A percentile compares a stretch with the other conserved stretches of the same genome.
Conservation (phyloP, 2,329 filamentous ascomycete species). For the Grosmannia serpens region DNA sequence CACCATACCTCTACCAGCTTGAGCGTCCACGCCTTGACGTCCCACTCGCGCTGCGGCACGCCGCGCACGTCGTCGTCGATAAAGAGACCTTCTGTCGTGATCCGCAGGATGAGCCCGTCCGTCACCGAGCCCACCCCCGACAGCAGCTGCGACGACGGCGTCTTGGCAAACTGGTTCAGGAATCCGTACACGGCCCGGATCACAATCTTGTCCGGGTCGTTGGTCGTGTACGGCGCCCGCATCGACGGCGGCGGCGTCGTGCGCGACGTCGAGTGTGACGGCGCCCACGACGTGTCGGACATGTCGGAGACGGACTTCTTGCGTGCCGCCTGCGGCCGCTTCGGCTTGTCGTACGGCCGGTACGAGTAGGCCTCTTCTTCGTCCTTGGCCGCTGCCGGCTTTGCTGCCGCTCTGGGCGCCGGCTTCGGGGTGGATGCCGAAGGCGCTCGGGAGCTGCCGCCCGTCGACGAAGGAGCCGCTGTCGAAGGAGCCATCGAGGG, state of each 20-base stretch:
- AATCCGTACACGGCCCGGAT: conserved; percentile 89
- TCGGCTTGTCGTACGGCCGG: conserved; percentile 64
- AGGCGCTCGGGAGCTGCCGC: neutral
- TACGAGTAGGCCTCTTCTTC: conserved; percentile 61
- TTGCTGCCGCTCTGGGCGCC: neutral
- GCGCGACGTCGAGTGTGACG: conserved; percentile 70
- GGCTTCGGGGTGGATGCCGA: neutral
- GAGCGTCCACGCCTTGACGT: conserved; percentile 95
- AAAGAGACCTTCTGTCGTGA: conserved; percentile 89
- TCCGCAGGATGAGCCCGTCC: conserved; percentile 81
- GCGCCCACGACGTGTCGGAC: conserved; percentile 79
- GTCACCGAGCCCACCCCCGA: conserved; percentile 77
- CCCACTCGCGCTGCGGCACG: conserved; percentile 95
- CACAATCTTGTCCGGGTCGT: conserved; percentile 90
- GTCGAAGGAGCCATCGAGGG: neutral
- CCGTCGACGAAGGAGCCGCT: neutral
- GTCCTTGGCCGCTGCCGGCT: conserved; percentile 2
- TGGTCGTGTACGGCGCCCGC: conserved; percentile 70
- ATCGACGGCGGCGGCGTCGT: conserved; percentile 75
- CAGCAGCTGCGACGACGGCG: conserved; percentile 82
- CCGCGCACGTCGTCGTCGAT: conserved; percentile 91
- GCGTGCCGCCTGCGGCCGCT: conserved; percentile 33
- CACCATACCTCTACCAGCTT: conserved; percentile 87
- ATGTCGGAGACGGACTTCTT: conserved; percentile 58
- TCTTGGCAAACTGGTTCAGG: conserved; percentile 77